A percentile compares a stretch with the other conserved stretches of the same genome.
Evolutionary conservation across 2,329 filamentous ascomycete genomes (phyloP).

Genomic region (Eutypa lata): DNA sequence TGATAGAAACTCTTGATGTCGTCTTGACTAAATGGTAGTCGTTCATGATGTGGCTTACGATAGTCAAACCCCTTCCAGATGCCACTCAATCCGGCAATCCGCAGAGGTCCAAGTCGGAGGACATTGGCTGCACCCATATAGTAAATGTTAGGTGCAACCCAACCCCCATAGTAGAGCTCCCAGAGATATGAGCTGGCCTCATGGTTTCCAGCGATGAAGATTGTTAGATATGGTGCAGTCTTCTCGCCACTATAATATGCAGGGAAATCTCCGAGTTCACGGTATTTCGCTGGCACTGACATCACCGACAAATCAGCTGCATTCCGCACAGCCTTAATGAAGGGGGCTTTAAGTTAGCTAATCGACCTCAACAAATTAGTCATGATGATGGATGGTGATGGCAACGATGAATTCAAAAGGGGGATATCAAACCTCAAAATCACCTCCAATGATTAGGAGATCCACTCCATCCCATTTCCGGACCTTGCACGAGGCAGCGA

Average conservation of each 20-base stretch:
- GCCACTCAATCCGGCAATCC: conserved; percentile 86
- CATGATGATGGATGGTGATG: neutral
- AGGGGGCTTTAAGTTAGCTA: conserved; percentile 2
- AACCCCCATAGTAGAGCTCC: conserved; percentile 94
- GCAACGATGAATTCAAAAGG: conserved; percentile 12
- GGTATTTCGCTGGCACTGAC: conserved; percentile 85
- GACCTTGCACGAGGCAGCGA: conserved; percentile 63
- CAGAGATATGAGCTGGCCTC: conserved; percentile 87
- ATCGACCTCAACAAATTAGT: neutral
- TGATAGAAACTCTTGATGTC: conserved; percentile 86
- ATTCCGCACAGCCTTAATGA: conserved; percentile 75
- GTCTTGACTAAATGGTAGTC: conserved; percentile 75
- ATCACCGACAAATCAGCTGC: conserved; percentile 83
- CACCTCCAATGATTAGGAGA: conserved; percentile 88
- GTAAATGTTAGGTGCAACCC: conserved; percentile 96
- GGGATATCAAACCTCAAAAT: conserved; percentile 68
- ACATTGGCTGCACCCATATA: conserved; percentile 94
- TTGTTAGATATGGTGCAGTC: conserved; percentile 79
- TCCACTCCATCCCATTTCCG: conserved; percentile 82
- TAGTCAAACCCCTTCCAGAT: conserved; percentile 96
- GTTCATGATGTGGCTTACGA: conserved; percentile 76
- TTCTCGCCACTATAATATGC: conserved; percentile 83
- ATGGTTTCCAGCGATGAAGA: conserved; percentile 94
- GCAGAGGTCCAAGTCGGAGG: conserved; percentile 74
- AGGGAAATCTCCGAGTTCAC: conserved; percentile 85